Base-by-base conservation (phyloP, 176 grass and related monocot genomes). In the Oryza brachyantha region DNA sequence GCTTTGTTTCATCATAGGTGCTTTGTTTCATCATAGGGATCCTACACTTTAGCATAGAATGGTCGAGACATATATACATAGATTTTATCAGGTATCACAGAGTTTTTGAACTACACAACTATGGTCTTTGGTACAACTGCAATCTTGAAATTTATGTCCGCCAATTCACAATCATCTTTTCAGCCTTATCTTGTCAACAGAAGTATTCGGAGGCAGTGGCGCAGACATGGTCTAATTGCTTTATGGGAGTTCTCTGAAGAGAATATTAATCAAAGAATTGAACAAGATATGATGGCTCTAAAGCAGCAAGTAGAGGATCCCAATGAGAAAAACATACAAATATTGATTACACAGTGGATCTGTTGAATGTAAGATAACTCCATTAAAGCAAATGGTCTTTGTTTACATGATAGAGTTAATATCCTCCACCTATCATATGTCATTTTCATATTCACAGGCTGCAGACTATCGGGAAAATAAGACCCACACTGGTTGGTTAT, bases 321-420 rank as follows among this genome's bases (percentile, higher is more conserved):
- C 3, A 68, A 79, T 45, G 96, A 83, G 96, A 99, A 81, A 99
- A 93, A 86, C 96, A 13, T 70, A 92, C 91, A 50, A 99, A 99
- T 89, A 92, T 99, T 89, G 96, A 99, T 84, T 99, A 99, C 86
- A 92, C 96, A 37, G 89, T 99, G 71, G 96, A 99, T 93, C 96
- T 99, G 61, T 92, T 99, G 86, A 93, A 99, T 86, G 96, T 95
- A 95, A 92, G 82, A 77, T 90, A 55, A 83, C 13, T 28, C 40
- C 5, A 45, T 24, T 22, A 10, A 57, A 64, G 55, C 50, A 66
- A 76, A 72, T 76, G n/a, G 8, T 70, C 14, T 83, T 52, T 77
- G 12, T 52, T 68, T 73, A 76, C 4, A 78, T 59, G 60, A 35
- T 70, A 76, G 19, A 75, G 29, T 45, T 83, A 35, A 34, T 55